Conservation (phyloP, 2,329 filamentous ascomycete genomes). For the Escovopsis sp. region DNA sequence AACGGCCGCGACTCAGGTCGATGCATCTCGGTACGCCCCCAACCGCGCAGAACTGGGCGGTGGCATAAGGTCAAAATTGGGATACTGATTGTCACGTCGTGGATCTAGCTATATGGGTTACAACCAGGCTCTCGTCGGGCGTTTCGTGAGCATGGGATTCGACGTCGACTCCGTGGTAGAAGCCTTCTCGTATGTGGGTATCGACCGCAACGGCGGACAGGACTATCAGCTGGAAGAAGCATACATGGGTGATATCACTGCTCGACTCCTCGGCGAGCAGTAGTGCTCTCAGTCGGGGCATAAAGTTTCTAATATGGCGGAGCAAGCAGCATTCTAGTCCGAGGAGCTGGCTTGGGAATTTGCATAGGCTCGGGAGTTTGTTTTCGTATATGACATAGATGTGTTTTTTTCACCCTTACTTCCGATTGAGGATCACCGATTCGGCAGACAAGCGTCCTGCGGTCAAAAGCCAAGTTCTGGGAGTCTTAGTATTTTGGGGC, state of each 20-base stretch:
- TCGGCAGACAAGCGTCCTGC: no score
- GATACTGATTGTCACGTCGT: neutral
- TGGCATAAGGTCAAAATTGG: no score
- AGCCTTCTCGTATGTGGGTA: slow-evolving; percentile 68
- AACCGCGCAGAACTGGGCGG: neutral
- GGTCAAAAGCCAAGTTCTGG: no score
- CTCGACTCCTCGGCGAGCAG: slow-evolving; percentile 67
- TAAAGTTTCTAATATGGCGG: no score
- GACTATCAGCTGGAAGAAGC: slow-evolving; percentile 83
- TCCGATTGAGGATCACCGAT: no score
- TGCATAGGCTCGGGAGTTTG: no score
- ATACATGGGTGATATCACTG: slow-evolving; percentile 82
- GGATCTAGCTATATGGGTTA: slow-evolving; percentile 68
- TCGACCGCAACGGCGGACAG: slow-evolving; percentile 61
- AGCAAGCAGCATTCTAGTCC: no score
- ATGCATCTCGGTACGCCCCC: slow-evolving; percentile 16
- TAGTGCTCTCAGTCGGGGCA: no score
- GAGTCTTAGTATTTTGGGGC: no score
- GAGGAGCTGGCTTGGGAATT: no score
- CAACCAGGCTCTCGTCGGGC: slow-evolving; percentile 66
- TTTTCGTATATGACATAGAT: no score
- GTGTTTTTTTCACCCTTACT: no score
- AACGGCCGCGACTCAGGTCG: slow-evolving; percentile 12
- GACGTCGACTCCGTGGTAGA: slow-evolving; percentile 73
- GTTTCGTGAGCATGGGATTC: slow-evolving; percentile 86